Evolutionary conservation across 139 green algal species (phyloP).

Genomic region (Micractinium conductrix): DNA sequence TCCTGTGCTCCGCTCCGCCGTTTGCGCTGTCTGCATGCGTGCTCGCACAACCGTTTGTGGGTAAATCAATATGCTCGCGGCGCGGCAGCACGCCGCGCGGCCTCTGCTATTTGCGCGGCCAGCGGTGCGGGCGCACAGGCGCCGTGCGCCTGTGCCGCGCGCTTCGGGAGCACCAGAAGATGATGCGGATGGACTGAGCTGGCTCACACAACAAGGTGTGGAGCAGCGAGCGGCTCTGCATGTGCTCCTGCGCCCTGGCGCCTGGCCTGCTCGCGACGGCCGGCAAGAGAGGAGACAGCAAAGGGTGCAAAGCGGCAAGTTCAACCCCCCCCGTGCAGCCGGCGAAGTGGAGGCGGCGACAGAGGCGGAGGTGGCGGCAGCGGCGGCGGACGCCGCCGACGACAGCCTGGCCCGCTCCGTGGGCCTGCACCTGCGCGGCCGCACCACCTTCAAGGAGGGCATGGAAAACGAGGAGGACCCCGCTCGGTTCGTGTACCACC

Average conservation of each 20-base stretch:
- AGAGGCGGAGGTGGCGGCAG: constrained; percentile 10
- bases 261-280: neutral
- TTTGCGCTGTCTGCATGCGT: too few relatives aligned
- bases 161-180: too few relatives aligned
- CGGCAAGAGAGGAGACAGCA: neutral
- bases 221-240: neutral
- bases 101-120: too few relatives aligned
- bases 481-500: constrained; percentile 24
- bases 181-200: too few relatives aligned
- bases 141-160: too few relatives aligned
- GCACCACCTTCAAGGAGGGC: neutral
- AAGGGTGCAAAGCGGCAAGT: neutral
- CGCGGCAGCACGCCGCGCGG: too few relatives aligned
- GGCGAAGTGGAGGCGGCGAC: neutral
- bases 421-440: constrained; percentile 27
- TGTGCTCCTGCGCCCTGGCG: neutral
- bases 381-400: neutral
- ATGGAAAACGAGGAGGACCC: constrained; percentile 21
- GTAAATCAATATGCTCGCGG: too few relatives aligned
- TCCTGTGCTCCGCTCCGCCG: too few relatives aligned
- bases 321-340: neutral
- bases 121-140: too few relatives aligned
- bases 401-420: constrained; percentile 23
- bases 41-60: too few relatives aligned
- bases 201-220: too few relatives aligned